Base-by-base conservation (phyloP, 371 early-diverging fungal species). In the Spraguea lophii region DNA sequence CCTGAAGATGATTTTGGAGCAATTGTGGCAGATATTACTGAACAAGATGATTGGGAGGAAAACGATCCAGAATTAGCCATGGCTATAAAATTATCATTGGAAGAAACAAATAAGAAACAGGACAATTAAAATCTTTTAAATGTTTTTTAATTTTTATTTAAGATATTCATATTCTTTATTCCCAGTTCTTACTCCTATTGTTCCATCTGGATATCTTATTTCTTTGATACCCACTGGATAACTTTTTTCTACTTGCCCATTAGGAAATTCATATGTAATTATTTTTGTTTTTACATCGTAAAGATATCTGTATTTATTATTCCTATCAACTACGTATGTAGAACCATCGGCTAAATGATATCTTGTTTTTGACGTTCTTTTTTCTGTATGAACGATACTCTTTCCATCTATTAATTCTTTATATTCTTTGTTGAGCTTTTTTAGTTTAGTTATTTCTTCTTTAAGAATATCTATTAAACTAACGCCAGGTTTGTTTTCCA, bases 191-290 rank as follows among this genome's bases (percentile, higher is more conserved):
- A 73, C 62, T 3, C 49, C 39, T 15, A 73, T 63, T 20, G 40
- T 55, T 10, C 73, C 73, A 56, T 65, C 65, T 0, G 57, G 45
- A 46, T 57, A 46, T 27, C 73, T 46, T 24, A 73, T 69, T 49
- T 73, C 73, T 50, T 70, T 73, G 2, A 73, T 49, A 0, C 73
- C 73, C 30, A 41, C 34, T 4, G 61, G 61, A 42, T 66, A 68
- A 17, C 69, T 70, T 46, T 57, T 62, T 62, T 73, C 73, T 17
- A 73, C 57, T 48, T 73, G 73, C 22, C 73, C 73, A 58, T 70
- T 73, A 4, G 36, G 34, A 68, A 73, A 73, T 48, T 73, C 70
- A 46, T 73, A 73, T 16, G 70, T 73, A n/a, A 73, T 58, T 21
- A 58, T 46, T 45, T 61, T 62, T 0, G 62, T 58, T 25, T 58